phyloP scores from a whole-genome alignment of 345 rosid species.

The Eucalyptus lansdowneana region DNA sequence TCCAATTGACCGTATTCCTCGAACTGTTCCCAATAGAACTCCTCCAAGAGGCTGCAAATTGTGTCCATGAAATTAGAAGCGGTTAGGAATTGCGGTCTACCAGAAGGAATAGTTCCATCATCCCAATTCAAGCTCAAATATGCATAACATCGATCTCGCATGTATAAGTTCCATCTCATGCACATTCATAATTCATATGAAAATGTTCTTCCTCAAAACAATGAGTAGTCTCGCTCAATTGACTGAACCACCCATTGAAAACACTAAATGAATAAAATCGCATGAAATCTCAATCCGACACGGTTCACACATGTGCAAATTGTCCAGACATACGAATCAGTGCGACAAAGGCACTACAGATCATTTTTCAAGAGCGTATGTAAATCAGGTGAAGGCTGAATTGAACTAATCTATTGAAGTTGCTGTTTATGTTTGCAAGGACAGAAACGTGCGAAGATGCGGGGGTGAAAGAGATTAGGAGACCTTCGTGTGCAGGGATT shows the following conservation, averaged over 20 bases:
- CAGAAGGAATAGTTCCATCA: neutral
- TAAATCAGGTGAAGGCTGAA: neutral
- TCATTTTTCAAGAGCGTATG: neutral
- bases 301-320: neutral
- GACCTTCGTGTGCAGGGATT: neutral
- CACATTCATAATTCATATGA: neutral
- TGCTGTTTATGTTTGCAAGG: neutral
- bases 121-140: neutral
- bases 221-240: neutral
- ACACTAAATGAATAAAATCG: neutral
- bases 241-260: neutral
- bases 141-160: too few relatives aligned
- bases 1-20: neutral
- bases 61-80: neutral
- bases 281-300: neutral
- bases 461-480: neutral
- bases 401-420: neutral
- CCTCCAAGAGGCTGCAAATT: neutral
- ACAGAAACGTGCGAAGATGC: neutral
- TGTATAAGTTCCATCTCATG: neutral
- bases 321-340: neutral
- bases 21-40: neutral
- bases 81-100: neutral
- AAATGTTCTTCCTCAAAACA: neutral
- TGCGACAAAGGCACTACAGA: neutral